These are phyloP conservation scores for Leccinum pellstonianum DNA, from an alignment of 768 basidiomycete genomes.

Conservation along the genomic window DNA sequence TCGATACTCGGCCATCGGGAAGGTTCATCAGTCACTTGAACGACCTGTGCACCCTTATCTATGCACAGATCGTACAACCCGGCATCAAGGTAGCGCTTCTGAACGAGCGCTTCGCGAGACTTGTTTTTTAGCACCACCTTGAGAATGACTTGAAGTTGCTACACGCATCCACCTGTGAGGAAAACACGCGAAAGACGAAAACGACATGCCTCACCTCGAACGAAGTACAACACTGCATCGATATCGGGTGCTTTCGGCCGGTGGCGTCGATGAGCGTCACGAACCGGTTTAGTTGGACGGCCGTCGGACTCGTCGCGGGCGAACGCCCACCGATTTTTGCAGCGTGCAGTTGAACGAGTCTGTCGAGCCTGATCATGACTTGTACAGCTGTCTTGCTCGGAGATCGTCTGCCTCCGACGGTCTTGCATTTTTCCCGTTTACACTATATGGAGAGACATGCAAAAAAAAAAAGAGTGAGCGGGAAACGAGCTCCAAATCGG, in stretches of 20 bases:
- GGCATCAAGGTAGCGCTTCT: conserved; percentile 25
- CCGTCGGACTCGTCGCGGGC: conserved; percentile 16
- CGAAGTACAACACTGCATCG: conserved; percentile 25
- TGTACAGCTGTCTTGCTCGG: conserved; percentile 15
- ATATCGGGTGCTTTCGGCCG: conserved; percentile 26
- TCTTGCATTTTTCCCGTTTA: conserved; percentile 20
- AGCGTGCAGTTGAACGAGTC: conserved; percentile 23
- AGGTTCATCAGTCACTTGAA: conserved; percentile 21
- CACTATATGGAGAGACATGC: conserved; percentile 3
- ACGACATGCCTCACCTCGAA: conserved; percentile 19
- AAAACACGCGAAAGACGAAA: neutral
- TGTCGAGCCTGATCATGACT: conserved; percentile 21
- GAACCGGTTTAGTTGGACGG: conserved; percentile 21
- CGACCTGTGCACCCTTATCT: conserved; percentile 23
- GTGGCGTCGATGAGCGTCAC: conserved; percentile 29
- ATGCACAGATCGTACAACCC: conserved; percentile 25
- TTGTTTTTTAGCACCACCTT: conserved; percentile 15
- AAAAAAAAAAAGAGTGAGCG: neutral
- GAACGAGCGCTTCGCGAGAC: conserved; percentile 21
- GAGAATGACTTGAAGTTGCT: conserved; percentile 27
- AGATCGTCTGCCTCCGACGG: conserved; percentile 1
- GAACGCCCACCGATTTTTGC: conserved; percentile 11
- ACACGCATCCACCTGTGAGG: conserved; percentile 1
- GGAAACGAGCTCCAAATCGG: neutral
- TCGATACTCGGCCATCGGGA: conserved; percentile 24